These are phyloP conservation scores for Talaromyces rugulosus DNA, from an alignment of 2,329 filamentous ascomycete genomes.

Conservation along the genomic window DNA sequence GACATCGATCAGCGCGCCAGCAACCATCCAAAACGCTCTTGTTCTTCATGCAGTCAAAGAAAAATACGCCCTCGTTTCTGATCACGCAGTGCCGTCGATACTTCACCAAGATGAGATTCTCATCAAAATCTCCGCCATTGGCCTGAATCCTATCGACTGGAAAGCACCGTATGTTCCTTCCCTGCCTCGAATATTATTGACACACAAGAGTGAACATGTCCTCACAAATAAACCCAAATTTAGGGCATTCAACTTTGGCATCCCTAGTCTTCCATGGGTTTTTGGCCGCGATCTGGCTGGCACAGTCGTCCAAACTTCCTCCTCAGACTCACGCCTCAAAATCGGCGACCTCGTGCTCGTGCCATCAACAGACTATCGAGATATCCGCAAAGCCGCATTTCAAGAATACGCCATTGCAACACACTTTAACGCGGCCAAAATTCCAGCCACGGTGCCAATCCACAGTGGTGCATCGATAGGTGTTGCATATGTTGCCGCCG, in stretches of 20 bases:
- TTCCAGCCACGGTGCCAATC: slow-evolving; percentile 52
- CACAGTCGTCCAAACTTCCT: slow-evolving; percentile 50
- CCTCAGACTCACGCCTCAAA: slow-evolving; percentile 47
- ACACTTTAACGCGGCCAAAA: slow-evolving; percentile 60
- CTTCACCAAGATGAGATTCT: slow-evolving; percentile 52
- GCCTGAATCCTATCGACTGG: slow-evolving; percentile 74
- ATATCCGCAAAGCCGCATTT: slow-evolving; percentile 66
- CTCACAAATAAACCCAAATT: not conserved
- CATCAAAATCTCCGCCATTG: slow-evolving; percentile 61
- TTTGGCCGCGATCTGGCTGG: slow-evolving; percentile 68
- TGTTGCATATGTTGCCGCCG: slow-evolving; percentile 68
- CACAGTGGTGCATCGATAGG: slow-evolving; percentile 61
- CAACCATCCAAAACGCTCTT: slow-evolving; percentile 30
- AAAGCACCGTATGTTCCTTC: slow-evolving; percentile 59
- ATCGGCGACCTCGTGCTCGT: slow-evolving; percentile 49
- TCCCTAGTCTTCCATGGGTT: slow-evolving; percentile 64
- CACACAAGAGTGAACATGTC: not conserved
- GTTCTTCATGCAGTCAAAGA: slow-evolving; percentile 49
- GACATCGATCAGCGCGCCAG: not conserved
- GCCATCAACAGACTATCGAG: slow-evolving; percentile 68
- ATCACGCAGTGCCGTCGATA: slow-evolving; percentile 46
- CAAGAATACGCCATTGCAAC: slow-evolving; percentile 65
- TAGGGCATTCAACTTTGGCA: slow-evolving; percentile 67
- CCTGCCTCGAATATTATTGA: not conserved
- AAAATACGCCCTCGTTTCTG: slow-evolving; percentile 44